These are phyloP conservation scores for Fomitopsis pulvina DNA, from an alignment of 768 basidiomycete genomes.

Conservation along the genomic window DNA sequence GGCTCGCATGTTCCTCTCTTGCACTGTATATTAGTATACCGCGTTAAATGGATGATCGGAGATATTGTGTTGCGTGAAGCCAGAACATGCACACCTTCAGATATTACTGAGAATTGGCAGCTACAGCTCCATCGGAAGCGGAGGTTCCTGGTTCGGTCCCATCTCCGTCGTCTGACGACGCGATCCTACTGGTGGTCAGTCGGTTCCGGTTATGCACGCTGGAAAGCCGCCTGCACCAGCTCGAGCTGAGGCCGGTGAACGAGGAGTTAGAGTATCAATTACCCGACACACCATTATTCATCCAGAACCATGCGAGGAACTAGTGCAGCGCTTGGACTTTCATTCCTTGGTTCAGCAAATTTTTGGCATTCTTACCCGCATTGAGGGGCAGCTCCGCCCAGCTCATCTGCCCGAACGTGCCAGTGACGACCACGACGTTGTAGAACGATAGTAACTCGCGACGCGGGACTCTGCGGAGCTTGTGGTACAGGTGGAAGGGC, in stretches of 20 bases:
- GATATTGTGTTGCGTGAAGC: too few relatives aligned
- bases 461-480: constrained; percentile 47
- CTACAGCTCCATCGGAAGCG: too few relatives aligned
- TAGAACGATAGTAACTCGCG: constrained; percentile 55
- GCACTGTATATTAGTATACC: too few relatives aligned
- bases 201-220: too few relatives aligned
- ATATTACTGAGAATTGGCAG: too few relatives aligned
- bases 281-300: not conserved
- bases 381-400: constrained; percentile 38
- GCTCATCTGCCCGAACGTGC: constrained; percentile 68
- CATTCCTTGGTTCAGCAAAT: constrained; percentile 17
- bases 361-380: not conserved
- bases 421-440: constrained; percentile 66
- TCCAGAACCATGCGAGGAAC: not conserved
- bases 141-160: too few relatives aligned
- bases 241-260: constrained; percentile 26
- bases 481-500: constrained; percentile 46
- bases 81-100: too few relatives aligned
- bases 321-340: constrained; percentile 7
- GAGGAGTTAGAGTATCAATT: constrained; percentile 23
- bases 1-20: too few relatives aligned
- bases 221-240: too few relatives aligned
- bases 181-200: too few relatives aligned
- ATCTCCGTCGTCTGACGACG: too few relatives aligned
- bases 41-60: too few relatives aligned